Evolutionary conservation across 2,329 filamentous ascomycete genomes (phyloP).

Genomic region (Cryphonectria nitschkei): DNA sequence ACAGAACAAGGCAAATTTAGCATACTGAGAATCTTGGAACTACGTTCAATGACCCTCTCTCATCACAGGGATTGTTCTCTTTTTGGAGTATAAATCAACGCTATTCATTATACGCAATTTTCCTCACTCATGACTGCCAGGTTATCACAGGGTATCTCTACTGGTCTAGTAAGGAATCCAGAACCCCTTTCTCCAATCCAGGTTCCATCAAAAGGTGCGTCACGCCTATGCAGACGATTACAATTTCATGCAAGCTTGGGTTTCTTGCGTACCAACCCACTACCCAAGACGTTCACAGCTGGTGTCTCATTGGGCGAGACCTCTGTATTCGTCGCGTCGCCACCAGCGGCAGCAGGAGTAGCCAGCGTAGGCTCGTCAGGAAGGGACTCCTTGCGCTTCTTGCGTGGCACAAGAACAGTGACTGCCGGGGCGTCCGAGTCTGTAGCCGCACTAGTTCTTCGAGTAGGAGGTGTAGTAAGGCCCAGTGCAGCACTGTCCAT

Average conservation of each 20-base stretch:
- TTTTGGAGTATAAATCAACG: conserved; percentile 1
- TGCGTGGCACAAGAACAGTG: conserved; percentile 24
- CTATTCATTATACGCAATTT: conserved; percentile 8
- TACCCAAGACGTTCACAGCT: conserved; percentile 41
- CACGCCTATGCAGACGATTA: not conserved
- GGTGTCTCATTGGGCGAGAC: conserved; percentile 20
- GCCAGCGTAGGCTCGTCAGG: conserved; percentile 26
- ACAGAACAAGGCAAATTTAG: not conserved
- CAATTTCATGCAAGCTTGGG: conserved; percentile 20
- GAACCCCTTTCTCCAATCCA: not conserved
- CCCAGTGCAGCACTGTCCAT: not conserved
- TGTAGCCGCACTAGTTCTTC: not conserved
- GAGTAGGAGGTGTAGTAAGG: conserved; percentile 7
- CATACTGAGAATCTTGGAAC: not conserved
- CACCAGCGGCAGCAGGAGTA: not conserved
- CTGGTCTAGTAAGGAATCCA: conserved; percentile 4
- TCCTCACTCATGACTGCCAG: conserved; percentile 5
- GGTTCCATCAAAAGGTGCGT: not conserved
- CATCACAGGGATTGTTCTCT: not conserved
- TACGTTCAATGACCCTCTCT: not conserved
- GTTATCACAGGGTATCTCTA: conserved; percentile 24
- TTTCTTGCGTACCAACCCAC: conserved; percentile 52
- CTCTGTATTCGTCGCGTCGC: conserved; percentile 22
- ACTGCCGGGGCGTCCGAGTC: not conserved
- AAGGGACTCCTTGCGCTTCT: conserved; percentile 26